Conservation (phyloP, 495 filamentous ascomycete genomes). For the Chaetomium cochliodes region DNA sequence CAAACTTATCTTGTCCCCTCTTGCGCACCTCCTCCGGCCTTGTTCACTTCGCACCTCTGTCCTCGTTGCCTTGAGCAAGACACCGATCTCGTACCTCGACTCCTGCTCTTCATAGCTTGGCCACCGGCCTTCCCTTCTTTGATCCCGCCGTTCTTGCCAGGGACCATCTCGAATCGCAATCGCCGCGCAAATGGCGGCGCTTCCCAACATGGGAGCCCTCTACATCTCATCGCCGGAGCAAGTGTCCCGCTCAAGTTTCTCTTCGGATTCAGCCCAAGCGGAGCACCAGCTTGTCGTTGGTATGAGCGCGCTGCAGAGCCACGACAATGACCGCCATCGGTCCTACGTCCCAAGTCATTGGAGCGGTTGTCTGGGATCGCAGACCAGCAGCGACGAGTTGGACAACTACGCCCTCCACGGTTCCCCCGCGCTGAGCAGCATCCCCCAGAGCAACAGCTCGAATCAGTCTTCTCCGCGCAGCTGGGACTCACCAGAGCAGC, state of each 20-base stretch:
- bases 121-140: background rate
- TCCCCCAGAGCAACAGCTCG: conserved; percentile 20
- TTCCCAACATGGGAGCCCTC: conserved; percentile 16
- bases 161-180: conserved; percentile 10
- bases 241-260: conserved; percentile 12
- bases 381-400: conserved; percentile 25
- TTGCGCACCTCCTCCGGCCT: conserved; percentile 9
- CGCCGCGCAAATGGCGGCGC: conserved; percentile 17
- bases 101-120: background rate
- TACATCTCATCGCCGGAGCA: conserved; percentile 21
- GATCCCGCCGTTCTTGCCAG: background rate
- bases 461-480: conserved; percentile 33
- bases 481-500: conserved; percentile 34
- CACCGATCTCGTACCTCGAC: background rate
- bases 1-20: conserved; percentile 25
- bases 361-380: conserved; percentile 23
- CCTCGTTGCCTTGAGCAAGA: conserved; percentile 3
- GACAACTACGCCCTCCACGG: conserved; percentile 35
- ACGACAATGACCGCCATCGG: conserved; percentile 13
- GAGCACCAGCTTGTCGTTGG: conserved; percentile 12
- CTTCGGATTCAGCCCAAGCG: conserved; percentile 10
- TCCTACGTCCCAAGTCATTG: conserved; percentile 26
- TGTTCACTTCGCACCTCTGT: conserved; percentile 8
- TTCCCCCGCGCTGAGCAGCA: conserved; percentile 20
- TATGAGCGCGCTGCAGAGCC: conserved; percentile 14